These are phyloP conservation scores for Wickerhamomyces chaumierensis DNA, from an alignment of 805 yeast genomes.

Conservation along the genomic window DNA sequence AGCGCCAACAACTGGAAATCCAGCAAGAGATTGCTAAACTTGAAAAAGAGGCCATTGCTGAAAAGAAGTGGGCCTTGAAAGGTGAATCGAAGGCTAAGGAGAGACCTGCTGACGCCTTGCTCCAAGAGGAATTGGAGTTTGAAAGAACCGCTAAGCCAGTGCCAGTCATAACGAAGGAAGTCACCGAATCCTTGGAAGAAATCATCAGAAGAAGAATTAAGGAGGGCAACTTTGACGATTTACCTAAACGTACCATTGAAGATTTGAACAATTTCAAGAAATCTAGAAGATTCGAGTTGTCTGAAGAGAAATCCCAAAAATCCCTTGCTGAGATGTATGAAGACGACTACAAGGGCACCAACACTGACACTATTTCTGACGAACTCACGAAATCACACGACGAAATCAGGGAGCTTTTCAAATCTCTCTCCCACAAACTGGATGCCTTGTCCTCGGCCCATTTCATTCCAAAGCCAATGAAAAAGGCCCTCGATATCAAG, in stretches of 20 bases:
- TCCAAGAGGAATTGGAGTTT: conserved; percentile 76
- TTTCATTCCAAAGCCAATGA: conserved; percentile 83
- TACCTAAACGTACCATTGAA: conserved; percentile 60
- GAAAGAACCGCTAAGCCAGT: conserved; percentile 93
- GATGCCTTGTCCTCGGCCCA: conserved; percentile 93
- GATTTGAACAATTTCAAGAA: conserved; percentile 52
- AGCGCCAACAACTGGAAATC: conserved; percentile 69
- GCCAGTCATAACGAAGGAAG: conserved; percentile 85
- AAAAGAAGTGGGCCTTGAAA: conserved; percentile 86
- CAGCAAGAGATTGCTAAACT: conserved; percentile 67
- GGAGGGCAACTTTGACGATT: conserved; percentile 70
- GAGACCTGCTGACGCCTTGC: conserved; percentile 74
- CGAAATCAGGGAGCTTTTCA: conserved; percentile 61
- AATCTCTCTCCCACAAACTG: conserved; percentile 52
- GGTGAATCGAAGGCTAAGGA: conserved; percentile 82
- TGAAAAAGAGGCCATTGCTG: conserved; percentile 82
- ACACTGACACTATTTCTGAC: conserved; percentile 42
- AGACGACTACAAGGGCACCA: conserved; percentile 58
- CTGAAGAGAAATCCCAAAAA: conserved; percentile 75
- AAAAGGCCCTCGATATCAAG: conserved; percentile 68
- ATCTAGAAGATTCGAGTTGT: conserved; percentile 49
- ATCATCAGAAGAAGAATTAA: conserved; percentile 74
- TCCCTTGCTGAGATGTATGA: conserved; percentile 90
- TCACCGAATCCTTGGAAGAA: conserved; percentile 81
- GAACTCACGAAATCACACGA: conserved; percentile 64